phyloP scores from a whole-genome alignment of 176 grass and related monocot species.

The Oryza glumipatula region DNA sequence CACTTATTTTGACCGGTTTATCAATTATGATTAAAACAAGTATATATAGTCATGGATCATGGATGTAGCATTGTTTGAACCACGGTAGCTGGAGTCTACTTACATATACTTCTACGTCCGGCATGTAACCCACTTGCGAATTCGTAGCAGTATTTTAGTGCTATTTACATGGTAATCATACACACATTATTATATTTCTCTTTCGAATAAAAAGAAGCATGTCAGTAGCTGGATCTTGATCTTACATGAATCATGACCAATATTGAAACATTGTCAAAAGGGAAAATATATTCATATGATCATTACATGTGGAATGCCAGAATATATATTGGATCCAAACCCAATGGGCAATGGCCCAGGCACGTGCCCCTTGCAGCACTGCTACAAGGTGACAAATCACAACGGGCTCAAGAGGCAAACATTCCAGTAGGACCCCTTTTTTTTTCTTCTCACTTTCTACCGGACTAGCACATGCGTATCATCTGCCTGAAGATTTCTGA shows the following conservation, averaged over 20 bases:
- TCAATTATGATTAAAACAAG: too few species aligned
- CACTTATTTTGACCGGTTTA: too few species aligned
- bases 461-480: neutral
- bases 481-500: neutral
- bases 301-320: neutral
- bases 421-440: neutral
- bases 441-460: neutral
- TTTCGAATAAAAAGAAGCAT: neutral
- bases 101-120: too few species aligned
- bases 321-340: conserved; percentile 6
- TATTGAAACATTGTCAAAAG: neutral
- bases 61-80: too few species aligned
- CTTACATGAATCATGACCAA: neutral
- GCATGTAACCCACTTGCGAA: too few species aligned
- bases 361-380: neutral
- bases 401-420: neutral
- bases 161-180: too few species aligned
- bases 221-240: neutral
- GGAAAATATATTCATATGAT: neutral
- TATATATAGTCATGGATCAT: too few species aligned
- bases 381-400: neutral
- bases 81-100: too few species aligned
- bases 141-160: too few species aligned
- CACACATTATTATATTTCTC: too few species aligned
- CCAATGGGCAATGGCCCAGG: conserved; percentile 15